phyloP scores from a whole-genome alignment of 176 grass and related monocot genomes.

The Carex kokanica region DNA sequence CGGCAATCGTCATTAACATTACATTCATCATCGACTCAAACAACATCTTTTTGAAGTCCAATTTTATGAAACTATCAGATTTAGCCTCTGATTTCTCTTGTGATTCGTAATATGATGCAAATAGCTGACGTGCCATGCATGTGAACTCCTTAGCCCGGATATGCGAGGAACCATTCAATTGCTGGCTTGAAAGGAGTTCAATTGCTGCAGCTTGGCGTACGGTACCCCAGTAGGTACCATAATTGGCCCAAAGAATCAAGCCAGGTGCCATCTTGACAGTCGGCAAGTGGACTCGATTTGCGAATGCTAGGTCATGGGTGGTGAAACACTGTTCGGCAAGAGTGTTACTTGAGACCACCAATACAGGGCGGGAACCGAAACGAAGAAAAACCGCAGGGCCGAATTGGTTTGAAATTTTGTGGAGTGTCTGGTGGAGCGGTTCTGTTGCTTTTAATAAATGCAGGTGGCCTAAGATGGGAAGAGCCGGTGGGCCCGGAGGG shows the following conservation, averaged over 20 bases:
- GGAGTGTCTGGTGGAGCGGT: constrained; percentile 22
- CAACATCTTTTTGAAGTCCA: constrained; percentile 23
- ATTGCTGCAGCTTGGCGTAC: neutral
- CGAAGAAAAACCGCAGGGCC: constrained; percentile 23
- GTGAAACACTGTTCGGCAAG: constrained; percentile 35
- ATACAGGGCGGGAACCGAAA: constrained; percentile 18
- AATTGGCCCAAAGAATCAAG: constrained; percentile 1
- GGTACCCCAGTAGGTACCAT: constrained; percentile 1
- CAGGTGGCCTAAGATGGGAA: constrained; percentile 32
- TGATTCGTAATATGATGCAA: neutral
- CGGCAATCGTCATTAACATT: constrained; percentile 21
- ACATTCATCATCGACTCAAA: constrained; percentile 24
- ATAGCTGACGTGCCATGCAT: neutral
- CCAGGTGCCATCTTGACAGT: neutral
- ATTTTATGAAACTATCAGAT: neutral
- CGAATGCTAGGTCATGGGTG: constrained; percentile 27
- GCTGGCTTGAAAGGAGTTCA: constrained; percentile 3
- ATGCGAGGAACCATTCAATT: constrained; percentile 7
- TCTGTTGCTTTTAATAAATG: constrained; percentile 4
- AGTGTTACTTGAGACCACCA: constrained; percentile 19
- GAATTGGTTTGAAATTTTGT: constrained; percentile 1
- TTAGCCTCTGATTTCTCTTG: neutral
- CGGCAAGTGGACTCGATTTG: constrained; percentile 21
- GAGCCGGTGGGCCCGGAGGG: constrained; percentile 8
- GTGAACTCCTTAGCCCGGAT: neutral